A percentile compares a stretch with the other conserved stretches of the same genome.
These are phyloP conservation scores for Fistulinella cinereoalba DNA, from an alignment of 1,284 basidiomycete genomes.

Conservation along the genomic window DNA sequence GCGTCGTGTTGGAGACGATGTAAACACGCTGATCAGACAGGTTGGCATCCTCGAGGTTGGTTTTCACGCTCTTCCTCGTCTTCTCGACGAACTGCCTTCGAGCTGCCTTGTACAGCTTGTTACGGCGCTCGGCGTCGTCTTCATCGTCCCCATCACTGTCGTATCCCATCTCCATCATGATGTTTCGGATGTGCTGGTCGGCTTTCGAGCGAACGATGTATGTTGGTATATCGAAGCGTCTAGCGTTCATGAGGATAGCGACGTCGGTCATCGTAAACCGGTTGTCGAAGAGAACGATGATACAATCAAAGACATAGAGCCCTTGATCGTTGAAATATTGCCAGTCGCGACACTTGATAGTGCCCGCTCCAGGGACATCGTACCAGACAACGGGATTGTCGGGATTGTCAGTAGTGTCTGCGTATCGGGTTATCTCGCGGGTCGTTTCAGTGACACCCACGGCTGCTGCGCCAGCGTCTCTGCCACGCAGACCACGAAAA, in stretches of 20 bases:
- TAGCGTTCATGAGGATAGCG: slow-evolving; percentile 20
- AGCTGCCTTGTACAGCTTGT: slow-evolving; percentile 11
- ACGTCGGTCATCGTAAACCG: slow-evolving; percentile 22
- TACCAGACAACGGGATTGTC: slow-evolving; percentile 18
- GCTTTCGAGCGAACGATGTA: slow-evolving; percentile 24
- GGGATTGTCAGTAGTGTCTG: slow-evolving; percentile 9
- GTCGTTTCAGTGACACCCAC: slow-evolving; percentile 19
- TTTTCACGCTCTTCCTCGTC: slow-evolving; percentile 9
- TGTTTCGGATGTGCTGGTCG: slow-evolving; percentile 21
- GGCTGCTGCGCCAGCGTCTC: slow-evolving; percentile 13
- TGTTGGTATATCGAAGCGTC: slow-evolving; percentile 16
- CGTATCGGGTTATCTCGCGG: slow-evolving; percentile 14
- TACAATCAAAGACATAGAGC: slow-evolving; percentile 21
- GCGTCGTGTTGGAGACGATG: slow-evolving; percentile 20
- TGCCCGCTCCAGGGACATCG: slow-evolving; percentile 20
- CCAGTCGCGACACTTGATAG: slow-evolving; percentile 19
- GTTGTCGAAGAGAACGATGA: slow-evolving; percentile 23
- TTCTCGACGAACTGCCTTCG: slow-evolving; percentile 1
- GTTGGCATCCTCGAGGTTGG: slow-evolving; percentile 13
- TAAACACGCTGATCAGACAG: slow-evolving; percentile 22
- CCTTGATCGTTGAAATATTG: slow-evolving; percentile 25
- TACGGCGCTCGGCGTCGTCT: slow-evolving; percentile 2
- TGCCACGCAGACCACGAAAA: slow-evolving; percentile 13
- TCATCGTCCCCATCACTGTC: slow-evolving; percentile 11
- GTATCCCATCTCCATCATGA: slow-evolving; percentile 19